Conservation (phyloP, 179 eudicot genomes). For the Silene coronaria region DNA sequence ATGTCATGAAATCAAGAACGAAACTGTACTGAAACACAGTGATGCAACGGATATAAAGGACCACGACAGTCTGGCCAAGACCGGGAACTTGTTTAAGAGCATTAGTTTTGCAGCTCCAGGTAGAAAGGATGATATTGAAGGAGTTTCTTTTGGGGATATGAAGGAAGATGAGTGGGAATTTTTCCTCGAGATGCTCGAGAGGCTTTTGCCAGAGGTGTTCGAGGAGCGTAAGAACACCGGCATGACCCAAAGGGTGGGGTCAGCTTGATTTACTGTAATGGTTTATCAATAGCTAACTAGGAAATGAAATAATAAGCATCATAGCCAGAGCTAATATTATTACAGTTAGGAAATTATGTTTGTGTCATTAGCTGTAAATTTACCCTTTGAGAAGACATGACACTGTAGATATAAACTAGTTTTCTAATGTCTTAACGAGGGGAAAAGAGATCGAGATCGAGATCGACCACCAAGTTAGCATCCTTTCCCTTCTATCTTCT, state of each 20-base stretch:
- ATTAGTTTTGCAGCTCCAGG: conserved; percentile 46
- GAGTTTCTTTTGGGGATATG: conserved; percentile 52
- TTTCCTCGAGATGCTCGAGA: conserved; percentile 58
- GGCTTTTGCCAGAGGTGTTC: conserved; percentile 57
- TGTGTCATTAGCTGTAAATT: conserved; percentile 25
- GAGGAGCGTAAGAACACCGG: conserved; percentile 56
- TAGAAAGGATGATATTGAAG: conserved; percentile 39
- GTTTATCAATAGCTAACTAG: background rate
- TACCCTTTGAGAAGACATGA: conserved; percentile 9
- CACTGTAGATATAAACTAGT: conserved; percentile 28
- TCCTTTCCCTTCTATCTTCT: conserved; percentile 42
- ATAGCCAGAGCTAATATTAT: conserved; percentile 5
- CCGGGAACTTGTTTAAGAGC: conserved; percentile 36
- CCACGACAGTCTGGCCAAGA: conserved; percentile 17
- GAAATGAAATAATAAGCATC: background rate
- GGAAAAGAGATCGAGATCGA: conserved; percentile 32
- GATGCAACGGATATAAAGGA: conserved; percentile 1
- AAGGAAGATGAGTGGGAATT: conserved; percentile 54
- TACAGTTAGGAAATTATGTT: background rate
- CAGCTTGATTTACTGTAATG: conserved; percentile 41
- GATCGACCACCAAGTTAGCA: conserved; percentile 23
- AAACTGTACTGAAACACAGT: background rate
- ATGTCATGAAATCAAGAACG: background rate
- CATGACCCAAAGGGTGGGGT: conserved; percentile 52
- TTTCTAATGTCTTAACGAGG: conserved; percentile 20